Evolutionary conservation across 1,139 yeast genomes (phyloP).

Genomic region (Scheffersomyces illinoinensis): DNA sequence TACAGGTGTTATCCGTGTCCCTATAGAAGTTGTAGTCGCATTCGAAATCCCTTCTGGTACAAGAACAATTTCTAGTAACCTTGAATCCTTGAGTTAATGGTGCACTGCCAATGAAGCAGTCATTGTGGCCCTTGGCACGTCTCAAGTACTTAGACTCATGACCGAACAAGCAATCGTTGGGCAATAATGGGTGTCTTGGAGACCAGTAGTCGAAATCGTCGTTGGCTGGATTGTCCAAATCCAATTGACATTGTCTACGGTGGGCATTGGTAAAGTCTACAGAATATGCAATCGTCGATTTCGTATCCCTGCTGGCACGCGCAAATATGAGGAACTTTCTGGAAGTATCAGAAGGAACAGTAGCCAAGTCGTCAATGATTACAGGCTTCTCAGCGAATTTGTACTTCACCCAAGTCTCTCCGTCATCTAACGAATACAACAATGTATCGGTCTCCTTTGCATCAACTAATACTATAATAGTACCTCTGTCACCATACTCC

Average conservation of each 20-base stretch:
- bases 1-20: slow-evolving; percentile 81
- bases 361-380: slow-evolving; percentile 69
- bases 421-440: slow-evolving; percentile 75
- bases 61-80: slow-evolving; percentile 68
- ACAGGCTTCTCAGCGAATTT: slow-evolving; percentile 61
- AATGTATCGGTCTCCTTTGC: slow-evolving; percentile 60
- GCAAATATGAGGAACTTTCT: slow-evolving; percentile 57
- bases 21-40: slow-evolving; percentile 86
- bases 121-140: slow-evolving; percentile 56
- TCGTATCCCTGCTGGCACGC: slow-evolving; percentile 11
- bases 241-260: slow-evolving; percentile 68
- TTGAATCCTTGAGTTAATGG: slow-evolving; percentile 65
- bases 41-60: slow-evolving; percentile 87
- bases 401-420: slow-evolving; percentile 70
- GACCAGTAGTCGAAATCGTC: slow-evolving; percentile 86
- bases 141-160: slow-evolving; percentile 79
- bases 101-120: slow-evolving; percentile 82
- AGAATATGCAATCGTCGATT: slow-evolving; percentile 39
- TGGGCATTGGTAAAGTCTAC: slow-evolving; percentile 74
- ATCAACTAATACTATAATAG: slow-evolving; percentile 72
- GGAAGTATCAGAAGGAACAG: slow-evolving; percentile 89
- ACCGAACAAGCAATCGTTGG: slow-evolving; percentile 80
- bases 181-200: slow-evolving; percentile 66
- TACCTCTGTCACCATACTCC: slow-evolving; percentile 97
- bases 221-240: slow-evolving; percentile 54